phyloP scores from a whole-genome alignment of 805 yeast genomes.

The Ogataea wickerhamii region DNA sequence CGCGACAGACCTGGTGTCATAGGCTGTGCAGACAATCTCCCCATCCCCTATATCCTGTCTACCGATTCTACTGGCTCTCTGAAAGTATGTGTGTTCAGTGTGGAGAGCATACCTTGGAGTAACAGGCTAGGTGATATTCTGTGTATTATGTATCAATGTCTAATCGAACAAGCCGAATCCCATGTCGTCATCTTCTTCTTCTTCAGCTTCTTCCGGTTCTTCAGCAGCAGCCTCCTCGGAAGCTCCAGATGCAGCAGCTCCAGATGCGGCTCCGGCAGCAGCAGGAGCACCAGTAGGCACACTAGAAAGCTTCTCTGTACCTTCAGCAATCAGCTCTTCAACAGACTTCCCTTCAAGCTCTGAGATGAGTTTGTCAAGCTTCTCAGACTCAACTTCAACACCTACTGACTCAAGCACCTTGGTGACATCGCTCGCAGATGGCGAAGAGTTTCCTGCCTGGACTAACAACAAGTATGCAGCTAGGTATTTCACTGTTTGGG shows the following conservation, averaged over 20 bases:
- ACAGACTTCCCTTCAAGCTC: constrained; percentile 77
- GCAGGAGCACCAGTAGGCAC: constrained; percentile 85
- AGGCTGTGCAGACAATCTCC: no score
- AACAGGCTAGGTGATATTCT: neutral
- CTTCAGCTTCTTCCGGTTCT: constrained; percentile 48
- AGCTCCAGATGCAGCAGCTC: constrained; percentile 52
- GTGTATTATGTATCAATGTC: constrained; percentile 20
- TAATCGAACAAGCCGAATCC: constrained; percentile 97
- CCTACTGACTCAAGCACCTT: constrained; percentile 71
- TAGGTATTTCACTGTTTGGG: constrained; percentile 82
- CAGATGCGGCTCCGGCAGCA: constrained; percentile 54
- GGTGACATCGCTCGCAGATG: constrained; percentile 75
- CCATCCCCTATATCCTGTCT: no score
- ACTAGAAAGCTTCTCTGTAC: constrained; percentile 75
- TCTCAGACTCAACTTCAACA: constrained; percentile 76
- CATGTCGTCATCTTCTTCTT: constrained; percentile 53
- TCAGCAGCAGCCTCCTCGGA: constrained; percentile 57
- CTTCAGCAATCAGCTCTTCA: constrained; percentile 73
- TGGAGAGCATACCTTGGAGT: no score
- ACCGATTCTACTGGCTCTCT: no score
- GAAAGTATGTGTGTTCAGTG: no score
- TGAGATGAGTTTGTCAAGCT: constrained; percentile 63
- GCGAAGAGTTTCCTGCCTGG: constrained; percentile 82
- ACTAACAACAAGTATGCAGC: constrained; percentile 90
- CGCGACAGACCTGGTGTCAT: neutral